Conservation (phyloP, 306 rosid species). For the Pterocarpus santalinus region DNA sequence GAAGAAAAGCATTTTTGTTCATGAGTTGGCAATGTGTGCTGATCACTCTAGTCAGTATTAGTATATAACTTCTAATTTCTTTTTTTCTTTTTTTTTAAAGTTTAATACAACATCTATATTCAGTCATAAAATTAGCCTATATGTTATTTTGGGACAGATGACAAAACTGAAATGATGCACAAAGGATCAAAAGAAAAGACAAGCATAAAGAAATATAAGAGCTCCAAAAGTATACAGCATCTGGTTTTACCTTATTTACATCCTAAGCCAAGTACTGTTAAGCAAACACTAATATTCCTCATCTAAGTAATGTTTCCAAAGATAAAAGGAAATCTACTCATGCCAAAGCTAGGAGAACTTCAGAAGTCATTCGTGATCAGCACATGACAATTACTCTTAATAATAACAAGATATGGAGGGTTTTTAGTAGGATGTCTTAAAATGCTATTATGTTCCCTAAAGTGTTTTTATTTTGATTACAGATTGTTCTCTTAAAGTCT, state of each 20-base stretch:
- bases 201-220: background rate
- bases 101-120: background rate
- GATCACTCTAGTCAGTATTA: conserved; percentile 13
- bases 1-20: background rate
- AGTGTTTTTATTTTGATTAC: background rate
- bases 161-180: conserved; percentile 33
- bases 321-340: background rate
- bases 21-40: conserved; percentile 22
- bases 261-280: conserved; percentile 14
- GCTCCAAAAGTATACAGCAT: conserved; percentile 31
- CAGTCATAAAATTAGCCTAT: background rate
- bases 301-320: conserved; percentile 5
- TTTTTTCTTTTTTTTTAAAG: too few relatives aligned
- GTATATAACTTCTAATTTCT: too few relatives aligned
- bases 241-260: conserved; percentile 1
- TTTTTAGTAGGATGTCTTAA: background rate
- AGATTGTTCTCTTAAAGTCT: conserved; percentile 24
- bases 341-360: conserved; percentile 16
- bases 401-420: conserved; percentile 28
- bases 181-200: background rate
- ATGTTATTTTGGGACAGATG: conserved; percentile 24
- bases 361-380: conserved; percentile 18
- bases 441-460: background rate
- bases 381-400: conserved; percentile 41
- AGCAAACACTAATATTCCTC: conserved; percentile 2